These are phyloP conservation scores for Podila horticola DNA, from an alignment of 192 early-diverging fungal genomes.

Conservation along the genomic window DNA sequence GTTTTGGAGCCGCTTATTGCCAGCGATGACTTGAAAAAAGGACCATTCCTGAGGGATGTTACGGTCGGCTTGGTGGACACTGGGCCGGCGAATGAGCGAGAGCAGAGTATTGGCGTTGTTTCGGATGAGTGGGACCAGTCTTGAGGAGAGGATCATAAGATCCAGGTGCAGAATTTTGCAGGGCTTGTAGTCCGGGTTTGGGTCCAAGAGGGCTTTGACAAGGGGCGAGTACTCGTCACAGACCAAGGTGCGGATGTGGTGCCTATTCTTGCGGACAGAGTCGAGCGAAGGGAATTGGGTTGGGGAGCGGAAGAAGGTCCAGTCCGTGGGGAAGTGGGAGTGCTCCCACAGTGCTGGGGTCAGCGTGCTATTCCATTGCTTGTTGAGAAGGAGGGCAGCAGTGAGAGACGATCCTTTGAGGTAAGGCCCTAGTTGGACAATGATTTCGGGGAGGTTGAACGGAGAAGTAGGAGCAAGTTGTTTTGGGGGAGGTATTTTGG, in stretches of 20 bases:
- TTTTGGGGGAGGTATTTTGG: background rate
- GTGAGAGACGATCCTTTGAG: background rate
- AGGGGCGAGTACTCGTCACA: slow-evolving; percentile 9
- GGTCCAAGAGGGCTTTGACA: background rate
- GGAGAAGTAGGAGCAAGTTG: background rate
- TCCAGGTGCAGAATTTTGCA: slow-evolving; percentile 5
- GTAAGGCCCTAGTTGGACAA: slow-evolving; percentile 2
- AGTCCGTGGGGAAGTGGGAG: slow-evolving; percentile 7
- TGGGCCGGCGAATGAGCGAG: background rate
- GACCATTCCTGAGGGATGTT: background rate
- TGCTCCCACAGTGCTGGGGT: background rate
- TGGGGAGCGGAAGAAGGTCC: background rate
- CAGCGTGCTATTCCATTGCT: slow-evolving; percentile 7
- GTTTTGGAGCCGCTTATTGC: background rate
- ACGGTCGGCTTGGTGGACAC: slow-evolving; percentile 18
- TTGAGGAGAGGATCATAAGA: background rate
- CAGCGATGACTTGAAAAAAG: slow-evolving; percentile 2
- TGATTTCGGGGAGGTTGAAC: slow-evolving; percentile 7
- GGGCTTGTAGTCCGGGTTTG: background rate
- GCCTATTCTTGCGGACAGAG: background rate
- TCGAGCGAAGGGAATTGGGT: background rate
- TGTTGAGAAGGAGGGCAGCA: slow-evolving; percentile 11
- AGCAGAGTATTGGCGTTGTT: slow-evolving; percentile 12
- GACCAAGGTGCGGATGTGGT: slow-evolving; percentile 6
- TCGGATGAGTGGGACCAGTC: background rate